These are phyloP conservation scores for Leucaena leucocephala DNA, from an alignment of 306 rosid species.

Conservation along the genomic window DNA sequence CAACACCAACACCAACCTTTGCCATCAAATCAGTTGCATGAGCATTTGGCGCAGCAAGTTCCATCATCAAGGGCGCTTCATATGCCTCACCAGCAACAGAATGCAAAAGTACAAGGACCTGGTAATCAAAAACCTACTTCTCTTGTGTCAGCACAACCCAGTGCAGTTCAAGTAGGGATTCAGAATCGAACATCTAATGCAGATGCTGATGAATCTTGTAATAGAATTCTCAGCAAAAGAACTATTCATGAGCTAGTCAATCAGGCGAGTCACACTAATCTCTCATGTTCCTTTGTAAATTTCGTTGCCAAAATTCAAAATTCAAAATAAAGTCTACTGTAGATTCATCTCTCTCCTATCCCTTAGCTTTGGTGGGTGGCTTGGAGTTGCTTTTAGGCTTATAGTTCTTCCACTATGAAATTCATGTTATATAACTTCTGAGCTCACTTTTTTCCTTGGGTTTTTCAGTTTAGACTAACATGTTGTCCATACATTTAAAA, in stretches of 20 bases:
- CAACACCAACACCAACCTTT: conserved; percentile 54
- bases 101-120: conserved; percentile 57
- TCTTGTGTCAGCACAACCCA: conserved; percentile 58
- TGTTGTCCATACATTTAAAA: conserved; percentile 11
- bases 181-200: conserved; percentile 54
- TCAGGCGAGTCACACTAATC: conserved; percentile 55
- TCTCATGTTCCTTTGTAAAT: conserved; percentile 1
- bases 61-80: conserved; percentile 64
- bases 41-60: conserved; percentile 67
- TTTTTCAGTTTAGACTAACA: conserved; percentile 7
- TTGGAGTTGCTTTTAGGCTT: neutral
- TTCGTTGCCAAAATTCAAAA: neutral
- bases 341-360: neutral
- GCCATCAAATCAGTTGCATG: conserved; percentile 64
- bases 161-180: conserved; percentile 48
- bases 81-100: conserved; percentile 73
- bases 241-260: conserved; percentile 82
- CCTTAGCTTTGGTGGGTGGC: neutral
- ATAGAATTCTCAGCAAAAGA: conserved; percentile 88
- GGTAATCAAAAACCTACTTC: conserved; percentile 69
- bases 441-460: conserved; percentile 2
- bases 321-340: neutral
- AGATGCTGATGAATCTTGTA: conserved; percentile 71
- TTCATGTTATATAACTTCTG: neutral
- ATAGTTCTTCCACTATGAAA: neutral